A percentile compares a stretch with the other conserved stretches of the same genome.
These are phyloP conservation scores for Karstenula rhodostoma DNA, from an alignment of 2,329 filamentous ascomycete species.

Conservation along the genomic window DNA sequence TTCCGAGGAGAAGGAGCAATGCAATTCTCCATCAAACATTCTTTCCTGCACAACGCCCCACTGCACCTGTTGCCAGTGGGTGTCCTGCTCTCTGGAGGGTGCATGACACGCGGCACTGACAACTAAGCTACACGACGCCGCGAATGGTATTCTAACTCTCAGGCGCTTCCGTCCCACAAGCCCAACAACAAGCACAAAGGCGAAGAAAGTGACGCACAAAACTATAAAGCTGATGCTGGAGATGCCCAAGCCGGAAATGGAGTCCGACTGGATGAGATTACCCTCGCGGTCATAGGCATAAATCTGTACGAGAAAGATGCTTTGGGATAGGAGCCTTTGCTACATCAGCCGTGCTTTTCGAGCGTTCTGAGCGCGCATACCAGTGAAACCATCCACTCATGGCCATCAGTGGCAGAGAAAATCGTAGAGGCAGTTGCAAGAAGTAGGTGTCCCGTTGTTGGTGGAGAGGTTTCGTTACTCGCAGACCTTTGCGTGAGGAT, in stretches of 20 bases:
- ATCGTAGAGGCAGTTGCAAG: slow-evolving; percentile 48
- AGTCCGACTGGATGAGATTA: neutral
- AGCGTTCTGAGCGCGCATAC: slow-evolving; percentile 14
- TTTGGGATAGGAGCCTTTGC: too few relatives aligned
- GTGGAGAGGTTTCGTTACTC: slow-evolving; percentile 42
- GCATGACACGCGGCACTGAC: slow-evolving; percentile 28
- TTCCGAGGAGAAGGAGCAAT: slow-evolving; percentile 8
- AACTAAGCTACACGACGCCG: slow-evolving; percentile 68
- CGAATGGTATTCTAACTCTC: slow-evolving; percentile 80
- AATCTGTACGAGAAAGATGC: slow-evolving; percentile 47
- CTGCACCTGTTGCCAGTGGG: slow-evolving; percentile 1
- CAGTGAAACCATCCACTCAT: slow-evolving; percentile 48
- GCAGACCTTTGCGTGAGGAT: slow-evolving; percentile 37
- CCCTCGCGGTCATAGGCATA: slow-evolving; percentile 16
- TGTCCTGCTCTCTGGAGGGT: neutral
- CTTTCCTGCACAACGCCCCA: slow-evolving; percentile 14
- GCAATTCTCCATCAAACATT: slow-evolving; percentile 11
- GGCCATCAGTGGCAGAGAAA: slow-evolving; percentile 43
- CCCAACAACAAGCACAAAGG: slow-evolving; percentile 19
- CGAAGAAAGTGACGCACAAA: slow-evolving; percentile 13
- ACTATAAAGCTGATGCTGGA: slow-evolving; percentile 24
- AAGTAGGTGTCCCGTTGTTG: slow-evolving; percentile 51
- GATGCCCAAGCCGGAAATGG: slow-evolving; percentile 18
- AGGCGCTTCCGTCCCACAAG: slow-evolving; percentile 76
- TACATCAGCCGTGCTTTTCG: too few relatives aligned